Evolutionary conservation across 306 rosid species (phyloP), one percentile per base, ranked within the genome.

Genomic region (Quercus robur): DNA sequence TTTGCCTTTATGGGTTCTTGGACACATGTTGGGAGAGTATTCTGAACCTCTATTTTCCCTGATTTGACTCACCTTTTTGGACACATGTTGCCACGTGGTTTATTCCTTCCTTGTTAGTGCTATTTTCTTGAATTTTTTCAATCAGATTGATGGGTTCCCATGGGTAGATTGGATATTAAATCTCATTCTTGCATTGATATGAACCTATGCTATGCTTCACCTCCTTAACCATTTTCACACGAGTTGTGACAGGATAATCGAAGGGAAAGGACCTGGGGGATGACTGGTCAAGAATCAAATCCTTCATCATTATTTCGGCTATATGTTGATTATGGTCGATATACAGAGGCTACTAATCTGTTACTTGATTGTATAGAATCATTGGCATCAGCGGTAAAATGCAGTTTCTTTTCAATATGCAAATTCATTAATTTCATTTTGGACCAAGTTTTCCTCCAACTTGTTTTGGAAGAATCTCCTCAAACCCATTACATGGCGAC

Each of bases 281-380:
- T 95, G 99, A 87, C 94, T 58, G 94, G 98, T 55, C 87, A 79
- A 78, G 99, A 89, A 86, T 89, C 97, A 85, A 90, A 80, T 85
- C 93, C 93, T 19, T 95, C 99, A 68, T 89, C 89, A 49, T 90
- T 95, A 76, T 91, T 95, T 81, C 94, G 87, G 83, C 84, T 93
- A 64, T 93, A 89, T 90, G 97, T 95, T 78, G 90, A 82, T 77
- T 93, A 85, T 78, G 96, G 97, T 76, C 93, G 99, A 81, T 91
- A 84, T 81, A 78, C 91, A 46, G 98, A 95, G 80, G 98, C 99
- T 85, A 90, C 98, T 13, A 89, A 88, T 89, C 87, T 93, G 71
- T 85, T 95, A 88, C 90, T 93, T 3, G 96, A 90, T 82, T 85
- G 79, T 85, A 68, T 95, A 54, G 96, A 90, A 79, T 90, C 92